Evolutionary conservation across 2,329 filamentous ascomycete species (phyloP).

Genomic region (Apiospora saccharicola): DNA sequence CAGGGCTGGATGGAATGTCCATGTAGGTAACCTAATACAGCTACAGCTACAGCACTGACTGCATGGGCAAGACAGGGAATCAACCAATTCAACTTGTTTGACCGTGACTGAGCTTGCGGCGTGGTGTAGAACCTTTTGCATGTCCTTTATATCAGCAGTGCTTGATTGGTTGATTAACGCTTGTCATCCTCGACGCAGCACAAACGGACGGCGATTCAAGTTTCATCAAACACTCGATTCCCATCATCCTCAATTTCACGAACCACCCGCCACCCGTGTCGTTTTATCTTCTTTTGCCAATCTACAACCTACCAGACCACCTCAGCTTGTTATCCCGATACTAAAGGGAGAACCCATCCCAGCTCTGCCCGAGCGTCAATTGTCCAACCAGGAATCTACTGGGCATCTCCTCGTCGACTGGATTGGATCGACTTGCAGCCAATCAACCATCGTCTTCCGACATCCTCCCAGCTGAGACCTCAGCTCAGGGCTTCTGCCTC

Average conservation of each 20-base stretch:
- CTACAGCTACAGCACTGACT: background rate
- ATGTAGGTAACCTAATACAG: slow-evolving; percentile 19
- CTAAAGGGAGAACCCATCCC: background rate
- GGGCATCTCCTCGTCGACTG: background rate
- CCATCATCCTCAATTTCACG: slow-evolving; percentile 6
- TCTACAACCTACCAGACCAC: background rate
- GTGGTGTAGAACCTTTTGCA: background rate
- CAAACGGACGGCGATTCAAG: slow-evolving; percentile 17
- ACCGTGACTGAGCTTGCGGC: background rate
- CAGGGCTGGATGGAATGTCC: slow-evolving; percentile 11
- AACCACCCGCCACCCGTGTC: background rate
- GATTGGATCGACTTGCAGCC: background rate
- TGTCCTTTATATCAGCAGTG: background rate
- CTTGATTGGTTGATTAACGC: background rate
- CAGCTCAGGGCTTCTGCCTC: slow-evolving; percentile 1
- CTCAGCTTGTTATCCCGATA: background rate
- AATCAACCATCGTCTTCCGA: slow-evolving; percentile 12
- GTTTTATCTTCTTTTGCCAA: background rate
- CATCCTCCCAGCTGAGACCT: slow-evolving; percentile 17
- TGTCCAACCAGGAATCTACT: background rate
- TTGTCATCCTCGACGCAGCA: slow-evolving; percentile 20
- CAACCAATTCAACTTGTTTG: background rate
- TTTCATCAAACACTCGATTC: slow-evolving; percentile 7
- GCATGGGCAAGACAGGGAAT: slow-evolving; percentile 5
- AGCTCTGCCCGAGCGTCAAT: background rate